Base-by-base conservation (phyloP, 2,329 filamentous ascomycete species). In the Bipolaris victoriae region DNA sequence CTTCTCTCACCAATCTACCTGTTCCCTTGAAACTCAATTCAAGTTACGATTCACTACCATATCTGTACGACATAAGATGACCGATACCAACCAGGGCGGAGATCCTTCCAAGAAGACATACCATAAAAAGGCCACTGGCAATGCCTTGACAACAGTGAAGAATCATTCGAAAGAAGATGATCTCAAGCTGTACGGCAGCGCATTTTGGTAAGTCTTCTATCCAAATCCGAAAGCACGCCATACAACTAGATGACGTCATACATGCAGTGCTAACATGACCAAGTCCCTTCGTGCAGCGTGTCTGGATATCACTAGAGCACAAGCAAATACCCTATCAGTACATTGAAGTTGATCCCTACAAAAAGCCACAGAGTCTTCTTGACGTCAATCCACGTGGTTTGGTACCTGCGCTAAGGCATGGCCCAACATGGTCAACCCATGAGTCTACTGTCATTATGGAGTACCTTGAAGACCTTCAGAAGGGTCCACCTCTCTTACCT, bases 271-370 rank as follows among this genome's bases (percentile, higher is more conserved):
- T 70, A 61, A 71, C 58, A 33, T 16, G 20, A 11, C 2, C 10
- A 37, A 90, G 89, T 70, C 91, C 91, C 24, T 95, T 94, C 72
- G 91, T 92, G 1, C 91, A 96, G 72, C 86, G 91, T 16, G 90
- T 95, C 24, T 96, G 92, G 92, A 95, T 96, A 62, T 90, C 91
- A 1, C 82, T 96, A 35, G 91, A 96, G 74, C 82, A 88, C 67
- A 95, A 95, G 73, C 84, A 86, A 16, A 82, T 95, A 7, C 80
- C 85, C 36, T 96, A 96, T 71, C 90, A 96, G 72, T 96, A 96
- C 76, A 88, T 92, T 66, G 92, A 96, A 76, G 87, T 91, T 44
- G 90, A 96, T 69, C 90, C 91, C 7, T 92, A 91, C 71, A 86
- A 88, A 65, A 90, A 90, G 61, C 90, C 88, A 1, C 83, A 88